These are phyloP conservation scores for Saksenaea vasiformis DNA, from an alignment of 371 early-diverging fungal species.

Conservation along the genomic window DNA sequence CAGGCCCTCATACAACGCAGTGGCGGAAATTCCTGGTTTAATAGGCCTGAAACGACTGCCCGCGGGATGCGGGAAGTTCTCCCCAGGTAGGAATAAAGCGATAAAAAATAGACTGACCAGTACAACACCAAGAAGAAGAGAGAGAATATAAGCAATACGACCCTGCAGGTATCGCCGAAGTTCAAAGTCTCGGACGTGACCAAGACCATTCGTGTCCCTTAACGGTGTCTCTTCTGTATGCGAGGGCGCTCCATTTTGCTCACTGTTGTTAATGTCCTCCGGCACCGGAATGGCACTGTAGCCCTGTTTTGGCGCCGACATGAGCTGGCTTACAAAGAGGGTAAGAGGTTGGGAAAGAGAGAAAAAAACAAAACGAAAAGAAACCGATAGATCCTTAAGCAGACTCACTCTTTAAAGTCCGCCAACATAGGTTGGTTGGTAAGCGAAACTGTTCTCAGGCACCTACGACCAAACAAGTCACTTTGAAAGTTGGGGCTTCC, in stretches of 20 bases:
- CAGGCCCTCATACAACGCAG: conserved; percentile 21
- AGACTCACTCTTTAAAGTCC: too few relatives aligned
- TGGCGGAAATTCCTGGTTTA: conserved; percentile 25
- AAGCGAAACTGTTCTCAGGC: too few relatives aligned
- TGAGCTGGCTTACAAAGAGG: neutral
- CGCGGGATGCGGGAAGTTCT: neutral
- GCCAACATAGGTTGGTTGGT: too few relatives aligned
- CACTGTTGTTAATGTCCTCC: conserved; percentile 11
- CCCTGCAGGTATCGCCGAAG: conserved; percentile 10
- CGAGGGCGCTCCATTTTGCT: conserved; percentile 1
- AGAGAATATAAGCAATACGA: conserved; percentile 13
- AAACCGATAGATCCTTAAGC: too few relatives aligned
- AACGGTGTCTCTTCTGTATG: conserved; percentile 8
- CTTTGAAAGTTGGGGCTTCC: too few relatives aligned
- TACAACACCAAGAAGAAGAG: conserved; percentile 4
- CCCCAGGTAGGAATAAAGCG: conserved; percentile 9
- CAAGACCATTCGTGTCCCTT: neutral
- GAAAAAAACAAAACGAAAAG: neutral
- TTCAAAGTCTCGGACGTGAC: conserved; percentile 16
- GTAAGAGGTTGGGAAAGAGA: neutral
- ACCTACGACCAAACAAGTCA: too few relatives aligned
- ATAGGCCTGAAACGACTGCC: neutral
- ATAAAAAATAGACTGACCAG: conserved; percentile 8
- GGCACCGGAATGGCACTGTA: conserved; percentile 22
- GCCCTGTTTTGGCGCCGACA: conserved; percentile 19